Conservation (phyloP, 805 yeast genomes). For the Ogataea henricii region DNA sequence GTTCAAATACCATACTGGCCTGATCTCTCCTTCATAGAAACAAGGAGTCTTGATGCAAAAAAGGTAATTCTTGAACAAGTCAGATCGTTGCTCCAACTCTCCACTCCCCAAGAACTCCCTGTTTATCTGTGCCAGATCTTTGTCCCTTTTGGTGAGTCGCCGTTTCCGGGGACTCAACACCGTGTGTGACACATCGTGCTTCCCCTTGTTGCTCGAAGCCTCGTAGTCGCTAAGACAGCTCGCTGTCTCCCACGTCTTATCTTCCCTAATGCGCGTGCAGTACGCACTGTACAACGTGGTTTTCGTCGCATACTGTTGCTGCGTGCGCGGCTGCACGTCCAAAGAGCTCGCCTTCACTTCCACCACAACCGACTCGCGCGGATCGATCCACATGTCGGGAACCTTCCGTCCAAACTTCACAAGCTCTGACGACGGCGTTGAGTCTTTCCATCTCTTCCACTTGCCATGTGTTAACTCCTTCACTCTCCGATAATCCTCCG, state of each 20-base stretch:
- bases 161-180: slow-evolving; percentile 32
- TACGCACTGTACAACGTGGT: slow-evolving; percentile 78
- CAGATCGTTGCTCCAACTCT: slow-evolving; percentile 3
- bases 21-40: slow-evolving; percentile 25
- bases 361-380: slow-evolving; percentile 72
- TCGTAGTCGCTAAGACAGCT: slow-evolving; percentile 57
- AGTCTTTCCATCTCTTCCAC: slow-evolving; percentile 52
- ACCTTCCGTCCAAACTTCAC: slow-evolving; percentile 57
- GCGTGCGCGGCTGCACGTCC: slow-evolving; percentile 45
- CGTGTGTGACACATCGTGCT: slow-evolving; percentile 17
- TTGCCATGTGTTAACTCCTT: slow-evolving; percentile 56
- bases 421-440: slow-evolving; percentile 43
- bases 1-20: slow-evolving; percentile 39
- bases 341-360: slow-evolving; percentile 84
- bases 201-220: slow-evolving; percentile 21
- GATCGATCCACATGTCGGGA: slow-evolving; percentile 81
- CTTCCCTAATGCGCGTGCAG: slow-evolving; percentile 65
- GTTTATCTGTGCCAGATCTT: slow-evolving; percentile 18
- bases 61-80: slow-evolving; percentile 45
- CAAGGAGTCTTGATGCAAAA: slow-evolving; percentile 61
- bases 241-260: slow-evolving; percentile 61
- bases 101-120: slow-evolving; percentile 2
- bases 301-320: slow-evolving; percentile 57
- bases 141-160: slow-evolving; percentile 20
- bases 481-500: slow-evolving; percentile 60